Evolutionary conservation across 306 rosid genomes (phyloP).

Genomic region (Corylus americana): DNA sequence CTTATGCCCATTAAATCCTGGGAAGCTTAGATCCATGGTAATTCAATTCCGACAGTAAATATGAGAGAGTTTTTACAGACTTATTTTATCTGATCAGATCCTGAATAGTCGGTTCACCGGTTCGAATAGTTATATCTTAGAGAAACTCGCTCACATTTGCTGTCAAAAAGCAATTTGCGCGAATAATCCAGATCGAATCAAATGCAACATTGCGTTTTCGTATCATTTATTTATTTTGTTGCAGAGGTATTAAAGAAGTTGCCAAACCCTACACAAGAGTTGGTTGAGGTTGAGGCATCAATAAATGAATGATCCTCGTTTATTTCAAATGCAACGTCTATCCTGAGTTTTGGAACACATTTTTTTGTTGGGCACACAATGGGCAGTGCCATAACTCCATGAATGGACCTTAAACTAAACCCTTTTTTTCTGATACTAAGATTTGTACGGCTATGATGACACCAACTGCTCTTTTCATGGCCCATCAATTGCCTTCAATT

Average conservation of each 20-base stretch:
- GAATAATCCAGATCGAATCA: no score
- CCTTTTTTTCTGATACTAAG: not conserved
- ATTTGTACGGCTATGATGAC: conserved; percentile 15
- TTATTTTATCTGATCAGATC: no score
- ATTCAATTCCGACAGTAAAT: no score
- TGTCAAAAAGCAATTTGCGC: no score
- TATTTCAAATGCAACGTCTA: not conserved
- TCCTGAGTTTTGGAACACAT: not conserved
- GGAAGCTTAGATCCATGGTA: no score
- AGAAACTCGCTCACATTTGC: no score
- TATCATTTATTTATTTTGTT: not conserved
- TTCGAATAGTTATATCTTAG: no score
- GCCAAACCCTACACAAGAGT: not conserved
- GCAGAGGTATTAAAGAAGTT: not conserved
- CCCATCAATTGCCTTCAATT: conserved; percentile 24
- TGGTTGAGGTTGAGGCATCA: not conserved
- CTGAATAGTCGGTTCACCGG: no score
- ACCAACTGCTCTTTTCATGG: conserved; percentile 16
- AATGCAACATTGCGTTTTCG: not conserved
- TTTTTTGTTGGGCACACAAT: not conserved
- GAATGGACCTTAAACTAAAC: not conserved
- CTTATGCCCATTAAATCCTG: no score
- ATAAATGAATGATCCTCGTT: not conserved
- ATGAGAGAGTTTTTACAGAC: no score
- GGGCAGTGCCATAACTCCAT: not conserved